These are phyloP conservation scores for Pleurotus sapidus DNA, from an alignment of 768 basidiomycete genomes.

Conservation along the genomic window DNA sequence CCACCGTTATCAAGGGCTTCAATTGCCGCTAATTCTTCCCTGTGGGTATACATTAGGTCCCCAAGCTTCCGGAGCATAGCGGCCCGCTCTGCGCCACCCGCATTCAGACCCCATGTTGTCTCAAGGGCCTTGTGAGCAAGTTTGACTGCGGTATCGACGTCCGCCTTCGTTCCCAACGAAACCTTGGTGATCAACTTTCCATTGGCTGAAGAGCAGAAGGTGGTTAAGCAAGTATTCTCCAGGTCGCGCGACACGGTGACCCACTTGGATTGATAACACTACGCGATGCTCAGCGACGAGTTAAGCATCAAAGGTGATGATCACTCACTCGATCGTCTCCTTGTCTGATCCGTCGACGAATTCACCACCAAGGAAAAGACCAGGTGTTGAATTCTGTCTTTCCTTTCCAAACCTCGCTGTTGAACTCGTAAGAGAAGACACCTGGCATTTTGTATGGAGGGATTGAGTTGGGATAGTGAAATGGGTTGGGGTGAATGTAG, in stretches of 20 bases:
- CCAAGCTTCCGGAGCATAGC: conserved; percentile 55
- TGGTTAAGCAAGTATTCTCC: neutral
- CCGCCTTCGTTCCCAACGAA: conserved; percentile 51
- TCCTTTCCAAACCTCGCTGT: conserved; percentile 54
- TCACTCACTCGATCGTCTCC: conserved; percentile 32
- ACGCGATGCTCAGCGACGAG: conserved; percentile 15
- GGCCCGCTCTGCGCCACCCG: conserved; percentile 41
- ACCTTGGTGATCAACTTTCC: conserved; percentile 53
- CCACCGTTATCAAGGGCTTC: conserved; percentile 65
- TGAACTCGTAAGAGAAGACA: conserved; percentile 46
- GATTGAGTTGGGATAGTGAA: neutral
- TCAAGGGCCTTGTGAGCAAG: conserved; percentile 60
- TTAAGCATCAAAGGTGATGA: neutral
- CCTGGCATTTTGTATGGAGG: conserved; percentile 22
- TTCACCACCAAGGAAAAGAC: conserved; percentile 73
- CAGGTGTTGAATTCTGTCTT: conserved; percentile 60
- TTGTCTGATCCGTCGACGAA: conserved; percentile 54
- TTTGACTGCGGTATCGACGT: conserved; percentile 65
- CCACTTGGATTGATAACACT: conserved; percentile 55
- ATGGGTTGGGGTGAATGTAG: neutral
- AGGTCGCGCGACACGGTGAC: neutral
- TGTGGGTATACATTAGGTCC: conserved; percentile 50
- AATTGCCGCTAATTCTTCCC: conserved; percentile 59
- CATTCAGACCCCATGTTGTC: conserved; percentile 58
- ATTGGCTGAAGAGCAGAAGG: conserved; percentile 25